Evolutionary conservation across 768 basidiomycete species (phyloP).

Genomic region (Boletus edulis): DNA sequence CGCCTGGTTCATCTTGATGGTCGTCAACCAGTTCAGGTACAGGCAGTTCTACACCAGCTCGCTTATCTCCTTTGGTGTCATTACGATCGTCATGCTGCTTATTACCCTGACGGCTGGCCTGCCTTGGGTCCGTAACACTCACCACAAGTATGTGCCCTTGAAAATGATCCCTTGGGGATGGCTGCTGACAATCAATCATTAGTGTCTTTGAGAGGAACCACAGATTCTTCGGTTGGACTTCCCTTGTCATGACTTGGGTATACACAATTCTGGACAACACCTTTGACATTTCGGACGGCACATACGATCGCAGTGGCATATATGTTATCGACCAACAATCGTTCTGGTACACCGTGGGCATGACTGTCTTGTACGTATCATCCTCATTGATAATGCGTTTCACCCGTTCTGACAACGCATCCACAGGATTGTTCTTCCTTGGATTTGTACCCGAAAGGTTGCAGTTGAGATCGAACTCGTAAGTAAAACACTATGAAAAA

Average conservation of each 20-base stretch:
- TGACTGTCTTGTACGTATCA: slow-evolving; percentile 64
- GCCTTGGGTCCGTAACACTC: slow-evolving; percentile 77
- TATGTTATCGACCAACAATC: slow-evolving; percentile 66
- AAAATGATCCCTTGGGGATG: background rate
- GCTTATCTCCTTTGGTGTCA: slow-evolving; percentile 58
- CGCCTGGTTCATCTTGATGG: slow-evolving; percentile 64
- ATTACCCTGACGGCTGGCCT: slow-evolving; percentile 64
- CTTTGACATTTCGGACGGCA: slow-evolving; percentile 51
- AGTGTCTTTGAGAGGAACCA: slow-evolving; percentile 82
- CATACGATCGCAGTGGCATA: slow-evolving; percentile 56
- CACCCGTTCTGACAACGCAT: background rate
- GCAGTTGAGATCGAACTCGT: slow-evolving; percentile 74
- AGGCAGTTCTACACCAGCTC: slow-evolving; percentile 51
- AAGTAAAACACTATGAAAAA: slow-evolving; percentile 25
- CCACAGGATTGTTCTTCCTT: slow-evolving; percentile 64
- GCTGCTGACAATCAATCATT: background rate
- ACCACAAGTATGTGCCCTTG: slow-evolving; percentile 62
- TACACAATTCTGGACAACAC: slow-evolving; percentile 68
- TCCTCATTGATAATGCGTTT: background rate
- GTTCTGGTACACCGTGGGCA: slow-evolving; percentile 73
- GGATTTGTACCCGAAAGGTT: slow-evolving; percentile 74
- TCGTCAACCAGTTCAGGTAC: slow-evolving; percentile 53
- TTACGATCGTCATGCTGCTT: slow-evolving; percentile 55
- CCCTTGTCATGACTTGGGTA: slow-evolving; percentile 56
- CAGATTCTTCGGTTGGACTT: slow-evolving; percentile 74